Conservation (phyloP, 2,329 filamentous ascomycete genomes). For the Verticillium klebahnii region DNA sequence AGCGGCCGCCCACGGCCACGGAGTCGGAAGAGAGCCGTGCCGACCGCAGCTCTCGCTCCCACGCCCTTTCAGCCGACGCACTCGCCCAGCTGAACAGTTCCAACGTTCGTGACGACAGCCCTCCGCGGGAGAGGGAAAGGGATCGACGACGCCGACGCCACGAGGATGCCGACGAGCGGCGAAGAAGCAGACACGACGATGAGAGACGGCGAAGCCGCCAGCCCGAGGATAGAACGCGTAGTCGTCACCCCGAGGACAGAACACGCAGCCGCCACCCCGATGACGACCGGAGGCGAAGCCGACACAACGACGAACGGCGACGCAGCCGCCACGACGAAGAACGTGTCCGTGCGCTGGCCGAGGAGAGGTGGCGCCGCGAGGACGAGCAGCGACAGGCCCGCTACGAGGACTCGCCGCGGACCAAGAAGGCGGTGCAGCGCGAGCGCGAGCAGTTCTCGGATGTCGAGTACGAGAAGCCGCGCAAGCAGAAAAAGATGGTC, state of each 20-base stretch:
- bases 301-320: conserved; percentile 14
- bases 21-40: conserved; percentile 26
- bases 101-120: conserved; percentile 7
- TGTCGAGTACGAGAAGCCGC: conserved; percentile 24
- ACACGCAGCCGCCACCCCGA: conserved; percentile 2
- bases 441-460: conserved; percentile 18
- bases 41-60: conserved; percentile 19
- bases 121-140: conserved; percentile 22
- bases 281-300: conserved; percentile 12
- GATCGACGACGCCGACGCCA: conserved; percentile 23
- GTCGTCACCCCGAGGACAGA: conserved; percentile 5
- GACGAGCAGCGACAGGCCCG: conserved; percentile 4
- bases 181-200: conserved; percentile 9
- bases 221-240: conserved; percentile 10
- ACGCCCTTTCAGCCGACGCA: conserved; percentile 45
- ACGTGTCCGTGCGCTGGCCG: conserved; percentile 2
- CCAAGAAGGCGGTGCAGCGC: conserved; percentile 6
- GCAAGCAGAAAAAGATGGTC: conserved; percentile 28
- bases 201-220: conserved; percentile 15
- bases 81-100: conserved; percentile 57
- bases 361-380: not conserved
- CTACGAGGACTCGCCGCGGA: conserved; percentile 10
- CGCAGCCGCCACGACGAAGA: conserved; percentile 11
- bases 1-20: conserved; percentile 22
- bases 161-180: conserved; percentile 11